Conservation (phyloP, 495 filamentous ascomycete species). For the Opeltia flavorubescens region DNA sequence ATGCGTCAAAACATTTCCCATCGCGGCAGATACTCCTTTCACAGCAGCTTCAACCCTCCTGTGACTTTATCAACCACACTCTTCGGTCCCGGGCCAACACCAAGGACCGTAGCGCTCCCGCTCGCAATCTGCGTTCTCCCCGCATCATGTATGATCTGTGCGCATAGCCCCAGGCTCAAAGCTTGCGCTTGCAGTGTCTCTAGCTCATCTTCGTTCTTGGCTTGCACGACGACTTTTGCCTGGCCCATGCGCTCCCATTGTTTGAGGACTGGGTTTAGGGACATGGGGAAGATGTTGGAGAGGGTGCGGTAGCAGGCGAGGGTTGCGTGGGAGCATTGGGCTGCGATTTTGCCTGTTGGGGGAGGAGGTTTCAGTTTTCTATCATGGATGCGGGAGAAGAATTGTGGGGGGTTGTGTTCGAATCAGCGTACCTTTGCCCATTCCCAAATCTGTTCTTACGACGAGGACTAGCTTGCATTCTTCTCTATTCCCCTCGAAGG, state of each 20-base stretch:
- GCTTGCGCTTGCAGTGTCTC: conserved; percentile 42
- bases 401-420: background rate
- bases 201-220: conserved; percentile 71
- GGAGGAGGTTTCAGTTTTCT: background rate
- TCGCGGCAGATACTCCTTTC: conserved; percentile 6
- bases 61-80: conserved; percentile 77
- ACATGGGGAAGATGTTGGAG: conserved; percentile 37
- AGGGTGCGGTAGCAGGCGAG: conserved; percentile 90
- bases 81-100: conserved; percentile 78
- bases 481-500: conserved; percentile 43
- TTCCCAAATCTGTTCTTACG: conserved; percentile 83
- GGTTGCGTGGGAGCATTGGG: conserved; percentile 90
- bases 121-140: conserved; percentile 93
- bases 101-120: conserved; percentile 81
- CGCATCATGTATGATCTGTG: conserved; percentile 85
- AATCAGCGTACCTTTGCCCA: conserved; percentile 74
- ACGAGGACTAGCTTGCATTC: conserved; percentile 92
- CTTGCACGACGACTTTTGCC: conserved; percentile 82
- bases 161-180: conserved; percentile 68
- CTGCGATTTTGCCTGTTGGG: conserved; percentile 79
- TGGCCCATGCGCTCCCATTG: conserved; percentile 79
- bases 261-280: conserved; percentile 49
- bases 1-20: too few relatives aligned
- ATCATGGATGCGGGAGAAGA: background rate
- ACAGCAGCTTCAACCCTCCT: conserved; percentile 77